phyloP scores from a whole-genome alignment of 2,329 filamentous ascomycete species.

The Fusarium anthophilum region DNA sequence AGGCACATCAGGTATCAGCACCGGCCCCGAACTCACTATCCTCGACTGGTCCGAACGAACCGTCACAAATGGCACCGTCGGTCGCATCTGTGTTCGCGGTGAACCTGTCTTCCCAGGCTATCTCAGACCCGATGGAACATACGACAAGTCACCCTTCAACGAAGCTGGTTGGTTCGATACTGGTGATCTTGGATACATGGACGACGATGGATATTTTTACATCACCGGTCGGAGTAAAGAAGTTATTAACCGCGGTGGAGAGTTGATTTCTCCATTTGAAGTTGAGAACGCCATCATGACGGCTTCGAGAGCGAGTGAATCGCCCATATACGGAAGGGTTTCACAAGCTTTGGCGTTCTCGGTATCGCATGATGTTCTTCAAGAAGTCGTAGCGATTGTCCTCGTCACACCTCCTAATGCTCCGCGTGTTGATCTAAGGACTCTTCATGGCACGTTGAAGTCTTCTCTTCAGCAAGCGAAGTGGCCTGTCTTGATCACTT shows the following conservation, averaged over 20 bases:
- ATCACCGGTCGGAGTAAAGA: conserved; percentile 15
- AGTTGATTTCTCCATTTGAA: neutral
- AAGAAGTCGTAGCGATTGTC: neutral
- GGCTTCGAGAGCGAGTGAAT: neutral
- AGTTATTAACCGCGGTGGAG: neutral
- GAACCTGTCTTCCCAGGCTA: conserved; percentile 4
- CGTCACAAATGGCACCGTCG: neutral
- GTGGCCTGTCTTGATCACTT: neutral
- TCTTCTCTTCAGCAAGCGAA: neutral
- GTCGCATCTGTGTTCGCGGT: conserved; percentile 1
- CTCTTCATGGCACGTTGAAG: neutral
- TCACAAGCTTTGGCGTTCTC: neutral
- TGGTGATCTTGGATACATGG: conserved; percentile 7
- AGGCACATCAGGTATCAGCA: conserved; percentile 12
- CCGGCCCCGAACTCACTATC: conserved; percentile 2
- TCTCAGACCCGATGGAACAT: neutral
- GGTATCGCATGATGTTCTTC: neutral
- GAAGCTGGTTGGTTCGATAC: neutral
- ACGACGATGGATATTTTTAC: neutral
- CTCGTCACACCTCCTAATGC: neutral
- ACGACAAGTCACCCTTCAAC: neutral
- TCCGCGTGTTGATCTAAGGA: neutral
- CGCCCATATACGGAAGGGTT: neutral
- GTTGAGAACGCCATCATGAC: conserved; percentile 19
- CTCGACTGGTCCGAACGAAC: neutral